These are phyloP conservation scores for Clonostachys sp. DNA, from an alignment of 2,329 filamentous ascomycete species.

Conservation along the genomic window DNA sequence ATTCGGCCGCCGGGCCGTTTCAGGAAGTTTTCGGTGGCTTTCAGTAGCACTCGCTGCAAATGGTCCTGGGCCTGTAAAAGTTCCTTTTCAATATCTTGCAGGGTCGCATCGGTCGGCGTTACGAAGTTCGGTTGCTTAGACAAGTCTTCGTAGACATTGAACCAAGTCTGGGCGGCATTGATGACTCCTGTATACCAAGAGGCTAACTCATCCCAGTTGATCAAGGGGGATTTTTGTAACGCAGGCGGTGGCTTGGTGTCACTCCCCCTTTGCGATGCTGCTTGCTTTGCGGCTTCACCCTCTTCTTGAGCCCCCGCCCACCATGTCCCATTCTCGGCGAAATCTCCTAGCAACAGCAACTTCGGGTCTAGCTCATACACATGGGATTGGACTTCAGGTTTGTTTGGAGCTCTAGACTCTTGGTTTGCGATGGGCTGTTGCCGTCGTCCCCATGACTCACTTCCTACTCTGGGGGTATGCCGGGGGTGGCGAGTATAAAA, in stretches of 20 bases:
- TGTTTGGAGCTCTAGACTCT: too few relatives aligned
- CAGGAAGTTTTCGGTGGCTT: slow-evolving; percentile 72
- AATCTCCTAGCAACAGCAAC: slow-evolving; percentile 66
- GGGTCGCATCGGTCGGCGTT: slow-evolving; percentile 22
- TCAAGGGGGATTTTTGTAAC: slow-evolving; percentile 15
- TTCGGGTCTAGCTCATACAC: slow-evolving; percentile 61
- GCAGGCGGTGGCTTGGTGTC: slow-evolving; percentile 45
- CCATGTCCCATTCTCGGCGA: slow-evolving; percentile 79
- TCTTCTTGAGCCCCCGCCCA: slow-evolving; percentile 63
- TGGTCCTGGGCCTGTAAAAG: slow-evolving; percentile 60
- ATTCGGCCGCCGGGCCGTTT: slow-evolving; percentile 73
- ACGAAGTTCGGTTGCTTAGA: slow-evolving; percentile 17
- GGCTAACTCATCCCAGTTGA: slow-evolving; percentile 69
- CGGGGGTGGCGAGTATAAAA: slow-evolving; percentile 52
- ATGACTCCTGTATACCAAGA: slow-evolving; percentile 72
- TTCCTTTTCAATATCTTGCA: slow-evolving; percentile 39
- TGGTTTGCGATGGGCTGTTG: not conserved
- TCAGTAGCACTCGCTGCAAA: slow-evolving; percentile 65
- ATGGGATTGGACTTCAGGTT: not conserved
- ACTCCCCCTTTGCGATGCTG: slow-evolving; percentile 7
- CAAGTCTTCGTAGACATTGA: slow-evolving; percentile 34
- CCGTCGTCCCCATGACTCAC: not conserved
- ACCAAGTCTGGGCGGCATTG: slow-evolving; percentile 66
- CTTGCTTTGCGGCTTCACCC: slow-evolving; percentile 4
- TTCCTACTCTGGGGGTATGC: slow-evolving; percentile 5